Conservation (phyloP, 805 yeast species). For the Novakomyces olei region DNA sequence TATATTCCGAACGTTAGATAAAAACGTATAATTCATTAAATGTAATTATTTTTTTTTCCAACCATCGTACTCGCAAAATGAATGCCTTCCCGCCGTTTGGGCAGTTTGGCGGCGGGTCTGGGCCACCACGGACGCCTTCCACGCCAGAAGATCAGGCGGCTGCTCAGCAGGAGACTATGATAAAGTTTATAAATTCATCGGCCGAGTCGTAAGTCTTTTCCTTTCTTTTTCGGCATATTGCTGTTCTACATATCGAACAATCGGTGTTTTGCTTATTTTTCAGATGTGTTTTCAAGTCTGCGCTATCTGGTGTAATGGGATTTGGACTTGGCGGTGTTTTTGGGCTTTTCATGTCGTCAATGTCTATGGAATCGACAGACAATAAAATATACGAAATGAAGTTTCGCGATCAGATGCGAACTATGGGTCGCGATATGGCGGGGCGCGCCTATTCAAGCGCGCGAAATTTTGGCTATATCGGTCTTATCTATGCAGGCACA, state of each 20-base stretch:
- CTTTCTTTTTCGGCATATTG: too few relatives aligned
- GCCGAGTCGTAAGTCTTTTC: too few relatives aligned
- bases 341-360: conserved; percentile 55
- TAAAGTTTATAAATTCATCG: conserved; percentile 8
- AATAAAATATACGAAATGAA: conserved; percentile 21
- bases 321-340: conserved; percentile 84
- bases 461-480: conserved; percentile 81
- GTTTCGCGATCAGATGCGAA: conserved; percentile 74
- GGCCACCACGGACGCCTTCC: not conserved
- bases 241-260: too few relatives aligned
- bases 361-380: conserved; percentile 1
- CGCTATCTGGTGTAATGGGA: conserved; percentile 80
- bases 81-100: too few relatives aligned
- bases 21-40: too few relatives aligned
- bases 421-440: conserved; percentile 85
- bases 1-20: too few relatives aligned
- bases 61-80: too few relatives aligned
- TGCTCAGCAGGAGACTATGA: not conserved
- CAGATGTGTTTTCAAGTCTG: conserved; percentile 76
- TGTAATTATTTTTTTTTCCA: too few relatives aligned
- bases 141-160: not conserved
- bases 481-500: conserved; percentile 75
- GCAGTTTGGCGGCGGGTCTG: not conserved
- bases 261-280: too few relatives aligned
- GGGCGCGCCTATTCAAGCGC: conserved; percentile 71